These are phyloP conservation scores for Globisporangium recalcitrans DNA, from an alignment of 352 stramenopile species.

Conservation along the genomic window DNA sequence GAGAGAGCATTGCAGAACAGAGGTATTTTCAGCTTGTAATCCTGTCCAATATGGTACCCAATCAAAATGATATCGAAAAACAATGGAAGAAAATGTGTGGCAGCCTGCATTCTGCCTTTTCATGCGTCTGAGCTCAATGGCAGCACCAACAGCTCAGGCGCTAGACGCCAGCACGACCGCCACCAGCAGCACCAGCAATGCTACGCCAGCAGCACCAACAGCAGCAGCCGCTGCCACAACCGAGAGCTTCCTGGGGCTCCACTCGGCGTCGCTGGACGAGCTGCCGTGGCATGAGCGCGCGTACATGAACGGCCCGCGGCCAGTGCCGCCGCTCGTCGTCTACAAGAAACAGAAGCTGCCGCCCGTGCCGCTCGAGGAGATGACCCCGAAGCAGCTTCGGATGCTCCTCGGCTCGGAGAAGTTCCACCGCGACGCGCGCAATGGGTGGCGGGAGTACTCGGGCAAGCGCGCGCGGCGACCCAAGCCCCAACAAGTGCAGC, in stretches of 20 bases:
- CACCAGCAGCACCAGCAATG: background rate
- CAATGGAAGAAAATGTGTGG: no score
- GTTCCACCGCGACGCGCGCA: background rate
- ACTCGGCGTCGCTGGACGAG: background rate
- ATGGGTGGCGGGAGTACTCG: background rate
- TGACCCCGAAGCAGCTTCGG: background rate
- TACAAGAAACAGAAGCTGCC: background rate
- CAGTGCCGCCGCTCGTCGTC: background rate
- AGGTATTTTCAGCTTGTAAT: no score
- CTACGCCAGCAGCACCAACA: background rate
- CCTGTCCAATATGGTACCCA: no score
- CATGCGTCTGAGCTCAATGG: no score
- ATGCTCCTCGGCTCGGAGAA: background rate
- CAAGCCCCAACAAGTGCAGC: background rate
- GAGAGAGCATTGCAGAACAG: no score
- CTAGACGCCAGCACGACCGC: background rate
- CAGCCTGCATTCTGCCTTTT: no score
- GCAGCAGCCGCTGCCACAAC: background rate
- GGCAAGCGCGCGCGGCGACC: background rate
- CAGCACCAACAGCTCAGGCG: background rate
- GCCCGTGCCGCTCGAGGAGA: background rate
- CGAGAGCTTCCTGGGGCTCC: constrained; percentile 8
- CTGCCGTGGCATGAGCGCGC: constrained; percentile 11
- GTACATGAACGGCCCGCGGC: background rate
- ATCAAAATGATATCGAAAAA: no score